A percentile compares a stretch with the other conserved stretches of the same genome.
Evolutionary conservation across 2,329 filamentous ascomycete genomes (phyloP).

Genomic region (Emmonsiellopsis sp.): DNA sequence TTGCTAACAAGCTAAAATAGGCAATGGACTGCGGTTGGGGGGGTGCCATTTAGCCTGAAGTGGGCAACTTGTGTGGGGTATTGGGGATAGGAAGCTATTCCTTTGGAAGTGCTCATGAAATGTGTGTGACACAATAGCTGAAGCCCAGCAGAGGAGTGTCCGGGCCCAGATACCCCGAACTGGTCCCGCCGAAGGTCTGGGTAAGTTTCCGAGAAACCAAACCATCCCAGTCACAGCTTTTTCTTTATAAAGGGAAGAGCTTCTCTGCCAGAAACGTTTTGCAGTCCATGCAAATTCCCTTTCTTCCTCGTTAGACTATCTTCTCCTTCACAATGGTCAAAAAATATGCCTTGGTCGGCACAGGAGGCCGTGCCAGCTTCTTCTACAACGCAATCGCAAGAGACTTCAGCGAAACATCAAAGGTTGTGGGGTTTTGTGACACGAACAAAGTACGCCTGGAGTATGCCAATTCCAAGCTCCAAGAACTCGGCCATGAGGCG

Average conservation of each 20-base stretch:
- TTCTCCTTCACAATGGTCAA: neutral
- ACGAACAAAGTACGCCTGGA: slow-evolving; percentile 53
- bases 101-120: no score
- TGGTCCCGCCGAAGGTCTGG: no score
- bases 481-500: slow-evolving; percentile 36
- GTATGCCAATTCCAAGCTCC: slow-evolving; percentile 45
- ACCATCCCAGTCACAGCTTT: no score
- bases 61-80: no score
- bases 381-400: slow-evolving; percentile 51
- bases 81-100: no score
- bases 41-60: no score
- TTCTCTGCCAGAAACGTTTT: neutral
- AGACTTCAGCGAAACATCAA: slow-evolving; percentile 43
- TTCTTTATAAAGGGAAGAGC: no score
- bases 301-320: neutral
- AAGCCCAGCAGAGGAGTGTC: no score
- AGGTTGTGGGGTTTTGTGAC: slow-evolving; percentile 50
- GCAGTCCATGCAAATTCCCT: neutral
- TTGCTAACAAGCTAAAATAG: neutral
- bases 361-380: slow-evolving; percentile 51
- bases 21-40: no score
- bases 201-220: no score
- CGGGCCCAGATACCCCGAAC: no score
- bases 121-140: no score
- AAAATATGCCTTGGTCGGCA: slow-evolving; percentile 49